phyloP scores from a whole-genome alignment of 225 moss, liverwort and hornwort genomes.

The Marchantia polymorpha region DNA sequence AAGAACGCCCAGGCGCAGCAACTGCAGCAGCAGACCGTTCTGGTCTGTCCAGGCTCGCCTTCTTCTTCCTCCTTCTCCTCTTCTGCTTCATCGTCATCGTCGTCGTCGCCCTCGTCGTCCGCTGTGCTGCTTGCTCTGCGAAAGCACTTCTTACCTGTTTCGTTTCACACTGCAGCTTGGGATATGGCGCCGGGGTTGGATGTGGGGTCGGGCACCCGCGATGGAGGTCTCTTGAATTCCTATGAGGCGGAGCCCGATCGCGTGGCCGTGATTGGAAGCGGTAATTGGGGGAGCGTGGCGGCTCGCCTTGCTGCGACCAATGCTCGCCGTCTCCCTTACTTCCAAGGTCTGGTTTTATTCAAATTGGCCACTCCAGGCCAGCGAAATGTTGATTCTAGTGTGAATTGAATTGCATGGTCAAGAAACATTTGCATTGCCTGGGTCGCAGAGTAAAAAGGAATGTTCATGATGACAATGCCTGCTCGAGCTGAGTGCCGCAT shows the following conservation, averaged over 20 bases:
- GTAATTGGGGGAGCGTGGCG: constrained; percentile 76
- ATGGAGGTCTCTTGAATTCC: neutral
- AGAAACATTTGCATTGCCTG: no score
- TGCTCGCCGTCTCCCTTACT: constrained; percentile 43
- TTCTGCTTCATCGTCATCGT: no score
- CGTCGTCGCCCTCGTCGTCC: no score
- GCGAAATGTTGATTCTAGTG: no score
- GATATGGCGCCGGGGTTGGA: constrained; percentile 19
- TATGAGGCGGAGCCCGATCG: constrained; percentile 30
- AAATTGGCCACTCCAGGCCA: no score
- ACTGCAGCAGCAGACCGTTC: neutral
- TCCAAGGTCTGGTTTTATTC: constrained; percentile 34
- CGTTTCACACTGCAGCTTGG: neutral
- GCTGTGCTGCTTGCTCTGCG: neutral
- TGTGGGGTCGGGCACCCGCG: neutral
- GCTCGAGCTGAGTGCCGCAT: no score
- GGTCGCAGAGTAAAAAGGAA: no score
- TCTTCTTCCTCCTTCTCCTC: neutral
- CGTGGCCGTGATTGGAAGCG: constrained; percentile 68
- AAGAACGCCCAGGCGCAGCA: neutral
- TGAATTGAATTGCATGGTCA: neutral
- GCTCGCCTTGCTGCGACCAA: constrained; percentile 61
- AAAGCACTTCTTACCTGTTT: neutral
- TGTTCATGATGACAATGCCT: no score
- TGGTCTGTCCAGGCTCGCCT: neutral